These are phyloP conservation scores for Plantago major DNA, from an alignment of 257 asterid genomes.

Conservation along the genomic window DNA sequence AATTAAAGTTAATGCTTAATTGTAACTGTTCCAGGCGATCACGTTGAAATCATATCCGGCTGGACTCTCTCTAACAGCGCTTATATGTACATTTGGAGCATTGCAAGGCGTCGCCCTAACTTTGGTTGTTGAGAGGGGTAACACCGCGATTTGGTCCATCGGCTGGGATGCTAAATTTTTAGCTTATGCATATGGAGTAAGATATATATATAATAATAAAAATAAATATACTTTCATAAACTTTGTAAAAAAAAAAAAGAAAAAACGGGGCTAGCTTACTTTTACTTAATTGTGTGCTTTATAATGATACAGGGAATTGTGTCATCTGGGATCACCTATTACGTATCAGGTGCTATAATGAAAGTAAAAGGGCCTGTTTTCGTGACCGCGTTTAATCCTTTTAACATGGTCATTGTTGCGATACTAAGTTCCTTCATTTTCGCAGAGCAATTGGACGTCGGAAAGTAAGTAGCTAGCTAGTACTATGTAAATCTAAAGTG, in stretches of 20 bases:
- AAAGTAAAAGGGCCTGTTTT: constrained; percentile 57
- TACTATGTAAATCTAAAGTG: neutral
- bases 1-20: neutral
- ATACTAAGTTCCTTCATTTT: constrained; percentile 43
- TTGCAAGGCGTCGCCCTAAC: constrained; percentile 47
- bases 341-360: constrained; percentile 40
- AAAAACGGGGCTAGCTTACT: neutral
- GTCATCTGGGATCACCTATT: constrained; percentile 40
- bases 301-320: constrained; percentile 36
- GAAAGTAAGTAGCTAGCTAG: constrained; percentile 31
- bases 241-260: neutral
- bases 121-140: constrained; percentile 36
- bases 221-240: neutral
- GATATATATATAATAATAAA: too few species aligned
- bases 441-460: constrained; percentile 41
- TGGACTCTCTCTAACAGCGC: constrained; percentile 42
- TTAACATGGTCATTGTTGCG: constrained; percentile 53
- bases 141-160: constrained; percentile 38
- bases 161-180: constrained; percentile 46
- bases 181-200: constrained; percentile 41
- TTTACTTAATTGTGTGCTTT: neutral
- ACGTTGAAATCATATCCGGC: constrained; percentile 55
- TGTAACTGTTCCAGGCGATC: constrained; percentile 30
- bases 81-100: constrained; percentile 46
- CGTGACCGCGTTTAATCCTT: constrained; percentile 45